Base-by-base conservation (phyloP, 176 grass and related monocot genomes). In the Zoysia pacifica region DNA sequence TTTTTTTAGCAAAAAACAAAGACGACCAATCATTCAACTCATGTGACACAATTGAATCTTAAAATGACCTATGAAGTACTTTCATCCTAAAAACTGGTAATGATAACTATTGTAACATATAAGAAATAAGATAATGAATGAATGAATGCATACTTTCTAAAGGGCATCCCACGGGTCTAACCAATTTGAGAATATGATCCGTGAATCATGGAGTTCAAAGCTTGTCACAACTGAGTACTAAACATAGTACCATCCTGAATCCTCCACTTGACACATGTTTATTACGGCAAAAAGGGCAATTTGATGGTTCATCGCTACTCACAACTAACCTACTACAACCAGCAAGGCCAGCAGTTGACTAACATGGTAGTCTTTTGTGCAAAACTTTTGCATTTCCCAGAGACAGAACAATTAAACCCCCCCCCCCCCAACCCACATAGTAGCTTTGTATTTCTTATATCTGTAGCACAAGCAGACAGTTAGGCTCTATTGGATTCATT, bases 251-350 rank as follows among this genome's bases (percentile, higher is more conserved):
- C 19, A n/a, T 36, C 2, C 48, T 62, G 12, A 41, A n/a, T 36
- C 2, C 48, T 62, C n/a, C 16, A 42, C 16, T 13, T 71, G 9
- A 36, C 20, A 60, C 28, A 28, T 28, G 3, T 47, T 40, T 1
- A 38, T 4, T 45, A 14, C 14, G 59, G 58, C 11, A 65, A 54
- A 7, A 9, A 11, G 66, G 9, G 18, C 4, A 67, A 50, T 7
- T 16, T 1, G 10, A 59, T 45, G 71, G 9, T 40, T 13, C n/a
- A 75, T 44, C 44, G 50, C 66, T 19, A 65, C 19, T 11, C 13
- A 47, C 65, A 39, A 75, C 11, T 40, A 75, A 46, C 65, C 74
- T 45, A 72, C 46, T 65, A 37, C 19, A 81, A 51, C 20, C 38
- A 62, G 45, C 8, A 2, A 61, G 58, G 58, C 19, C 11, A 61